These are phyloP conservation scores for Yarrowia galli DNA, from an alignment of 1,139 yeast genomes.

Conservation along the genomic window DNA sequence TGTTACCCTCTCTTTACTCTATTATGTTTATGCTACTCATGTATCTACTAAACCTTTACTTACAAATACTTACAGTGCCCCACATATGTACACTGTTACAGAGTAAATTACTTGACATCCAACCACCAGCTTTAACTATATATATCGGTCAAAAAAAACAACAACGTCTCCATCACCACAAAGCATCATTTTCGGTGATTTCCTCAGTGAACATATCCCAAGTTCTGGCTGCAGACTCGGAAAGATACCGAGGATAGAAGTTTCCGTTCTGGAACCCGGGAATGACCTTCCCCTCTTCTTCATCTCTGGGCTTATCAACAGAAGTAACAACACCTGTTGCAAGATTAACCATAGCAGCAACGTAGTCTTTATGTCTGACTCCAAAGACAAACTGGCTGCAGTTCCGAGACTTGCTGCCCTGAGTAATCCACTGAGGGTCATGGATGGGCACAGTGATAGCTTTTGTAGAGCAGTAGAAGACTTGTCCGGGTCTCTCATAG, in stretches of 20 bases:
- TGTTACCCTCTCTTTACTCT: no score
- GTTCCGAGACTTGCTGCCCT: background rate
- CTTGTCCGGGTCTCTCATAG: background rate
- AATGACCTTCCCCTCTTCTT: background rate
- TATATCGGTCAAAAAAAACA: no score
- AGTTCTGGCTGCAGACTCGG: background rate
- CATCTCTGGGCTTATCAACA: background rate
- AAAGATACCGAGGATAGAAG: background rate
- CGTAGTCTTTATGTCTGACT: background rate
- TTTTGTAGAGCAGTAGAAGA: background rate
- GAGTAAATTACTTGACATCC: no score
- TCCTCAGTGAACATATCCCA: background rate
- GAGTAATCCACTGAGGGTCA: background rate
- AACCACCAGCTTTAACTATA: no score
- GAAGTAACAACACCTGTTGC: background rate
- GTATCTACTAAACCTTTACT: no score
- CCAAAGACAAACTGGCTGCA: background rate
- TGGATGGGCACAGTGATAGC: background rate
- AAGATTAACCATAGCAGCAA: background rate
- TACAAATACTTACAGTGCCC: no score
- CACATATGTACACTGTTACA: no score
- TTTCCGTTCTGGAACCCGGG: background rate
- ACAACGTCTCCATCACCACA: background rate
- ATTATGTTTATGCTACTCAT: no score
- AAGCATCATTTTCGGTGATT: background rate